These are phyloP conservation scores for Sequoia sempervirens DNA, from an alignment of 75 land plant genomes.

Conservation along the genomic window DNA sequence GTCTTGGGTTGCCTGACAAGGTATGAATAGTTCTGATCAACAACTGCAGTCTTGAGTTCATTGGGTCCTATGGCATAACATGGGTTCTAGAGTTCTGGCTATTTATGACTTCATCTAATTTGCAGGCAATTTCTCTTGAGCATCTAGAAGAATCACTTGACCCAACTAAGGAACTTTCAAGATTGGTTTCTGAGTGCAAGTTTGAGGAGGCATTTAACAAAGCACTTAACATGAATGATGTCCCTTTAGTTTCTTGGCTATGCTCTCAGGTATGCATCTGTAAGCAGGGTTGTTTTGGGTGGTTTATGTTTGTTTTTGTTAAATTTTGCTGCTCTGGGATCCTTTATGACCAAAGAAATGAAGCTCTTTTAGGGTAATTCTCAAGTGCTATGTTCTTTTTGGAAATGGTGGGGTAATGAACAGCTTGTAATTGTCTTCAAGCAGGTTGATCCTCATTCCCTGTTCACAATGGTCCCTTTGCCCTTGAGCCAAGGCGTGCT, in stretches of 20 bases:
- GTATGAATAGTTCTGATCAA: conserved; percentile 13
- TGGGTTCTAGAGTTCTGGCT: background rate
- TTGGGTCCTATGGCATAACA: background rate
- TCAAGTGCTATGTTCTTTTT: background rate
- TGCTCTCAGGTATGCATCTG: conserved; percentile 80
- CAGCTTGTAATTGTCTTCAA: background rate
- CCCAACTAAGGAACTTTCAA: conserved; percentile 88
- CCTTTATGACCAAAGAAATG: background rate
- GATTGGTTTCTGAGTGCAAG: conserved; percentile 76
- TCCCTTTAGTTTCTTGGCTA: conserved; percentile 90
- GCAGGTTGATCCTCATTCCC: conserved; percentile 66
- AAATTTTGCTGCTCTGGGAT: background rate
- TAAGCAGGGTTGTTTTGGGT: background rate
- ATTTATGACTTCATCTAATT: background rate
- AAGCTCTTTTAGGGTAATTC: background rate
- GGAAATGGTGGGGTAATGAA: background rate
- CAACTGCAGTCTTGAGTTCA: background rate
- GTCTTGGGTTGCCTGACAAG: conserved; percentile 66
- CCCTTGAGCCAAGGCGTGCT: conserved; percentile 96
- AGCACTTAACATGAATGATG: conserved; percentile 86
- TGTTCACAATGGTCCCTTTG: conserved; percentile 59
- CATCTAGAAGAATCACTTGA: conserved; percentile 82
- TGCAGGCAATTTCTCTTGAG: conserved; percentile 30
- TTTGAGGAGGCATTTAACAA: conserved; percentile 89
- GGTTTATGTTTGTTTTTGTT: background rate